These are phyloP conservation scores for Komagataea norvegica DNA, from an alignment of 1,139 yeast genomes.

Conservation along the genomic window DNA sequence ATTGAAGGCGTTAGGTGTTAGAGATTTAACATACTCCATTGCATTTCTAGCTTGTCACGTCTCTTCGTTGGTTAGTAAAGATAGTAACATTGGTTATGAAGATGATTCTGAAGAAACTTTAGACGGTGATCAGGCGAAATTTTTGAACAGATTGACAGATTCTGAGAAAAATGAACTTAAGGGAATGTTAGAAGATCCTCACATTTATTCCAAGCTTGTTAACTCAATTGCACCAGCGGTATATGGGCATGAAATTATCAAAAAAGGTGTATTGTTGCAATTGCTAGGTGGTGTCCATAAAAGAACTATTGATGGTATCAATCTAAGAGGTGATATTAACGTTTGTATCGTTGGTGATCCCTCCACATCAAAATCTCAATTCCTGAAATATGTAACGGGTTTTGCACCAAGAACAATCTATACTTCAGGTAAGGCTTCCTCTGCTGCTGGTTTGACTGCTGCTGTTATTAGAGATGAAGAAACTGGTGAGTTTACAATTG, in stretches of 20 bases:
- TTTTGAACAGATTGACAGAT: conserved; percentile 72
- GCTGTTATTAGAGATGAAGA: conserved; percentile 98
- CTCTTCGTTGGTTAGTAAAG: conserved; percentile 47
- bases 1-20: conserved; percentile 75
- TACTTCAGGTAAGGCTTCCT: conserved; percentile 97
- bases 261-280: conserved; percentile 87
- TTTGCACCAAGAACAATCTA: conserved; percentile 94
- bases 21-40: conserved; percentile 87
- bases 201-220: conserved; percentile 79
- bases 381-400: conserved; percentile 85
- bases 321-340: conserved; percentile 94
- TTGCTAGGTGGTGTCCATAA: conserved; percentile 96
- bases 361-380: conserved; percentile 95
- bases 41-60: conserved; percentile 94
- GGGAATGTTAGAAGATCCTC: conserved; percentile 87
- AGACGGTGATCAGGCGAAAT: conserved; percentile 69
- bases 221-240: conserved; percentile 95
- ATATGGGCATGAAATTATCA: conserved; percentile 91
- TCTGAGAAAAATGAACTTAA: conserved; percentile 82
- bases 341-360: conserved; percentile 98
- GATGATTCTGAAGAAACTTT: conserved; percentile 39
- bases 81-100: conserved; percentile 36
- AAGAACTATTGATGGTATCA: conserved; percentile 89
- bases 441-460: conserved; percentile 98
- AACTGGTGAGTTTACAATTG: conserved; percentile 94